Base-by-base conservation (phyloP, 208 protist species). In the Porcisia deanei region DNA sequence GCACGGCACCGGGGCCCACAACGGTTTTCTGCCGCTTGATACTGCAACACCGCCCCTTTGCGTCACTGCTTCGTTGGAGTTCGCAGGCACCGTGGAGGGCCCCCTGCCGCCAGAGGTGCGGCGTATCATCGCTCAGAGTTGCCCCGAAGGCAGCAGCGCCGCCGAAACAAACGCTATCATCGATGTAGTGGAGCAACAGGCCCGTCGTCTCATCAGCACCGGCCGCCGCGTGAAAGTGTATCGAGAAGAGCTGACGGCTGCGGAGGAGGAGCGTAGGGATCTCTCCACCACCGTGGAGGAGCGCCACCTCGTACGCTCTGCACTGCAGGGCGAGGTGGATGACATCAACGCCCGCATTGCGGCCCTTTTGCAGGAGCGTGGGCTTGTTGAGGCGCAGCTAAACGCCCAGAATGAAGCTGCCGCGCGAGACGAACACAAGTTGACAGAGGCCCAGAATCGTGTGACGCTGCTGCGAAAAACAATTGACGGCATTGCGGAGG, bases 191-290 rank as follows among this genome's bases (percentile, higher is more conserved):
- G 92, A 96, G 88, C 82, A 86, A 37, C 87, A 96, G 59, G 90
- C 92, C 1, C 85, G 92, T 4, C 87, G 90, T 4, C 83, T 96
- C 61, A 77, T 96, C 52, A 96, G 92, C 84, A 94, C 89, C 25
- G 87, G 73, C 54, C 88, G 90, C 5, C 88, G 92, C 30, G 75
- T 94, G 25, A 85, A 87, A 66, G 92, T 96, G 2, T 96, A 96
- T 71, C 85, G 90, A 10, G 90, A 91, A 39, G 92, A 96, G 79
- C 79, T 96, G 41, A 78, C 84, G 22, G 88, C 87, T 30, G 92
- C 92, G 9, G 69, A 86, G 45, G 92, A 90, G 70, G 92, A 96
- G 81, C 77, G 76, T 12, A 71, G 64, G 0, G 92, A 96, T 76
- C 60, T 93, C 34, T 41, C 83, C n/a, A 66, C 77, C n/a, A 59